These are phyloP conservation scores for Kwoniella sp. DNA, from an alignment of 768 basidiomycete species.

Conservation along the genomic window DNA sequence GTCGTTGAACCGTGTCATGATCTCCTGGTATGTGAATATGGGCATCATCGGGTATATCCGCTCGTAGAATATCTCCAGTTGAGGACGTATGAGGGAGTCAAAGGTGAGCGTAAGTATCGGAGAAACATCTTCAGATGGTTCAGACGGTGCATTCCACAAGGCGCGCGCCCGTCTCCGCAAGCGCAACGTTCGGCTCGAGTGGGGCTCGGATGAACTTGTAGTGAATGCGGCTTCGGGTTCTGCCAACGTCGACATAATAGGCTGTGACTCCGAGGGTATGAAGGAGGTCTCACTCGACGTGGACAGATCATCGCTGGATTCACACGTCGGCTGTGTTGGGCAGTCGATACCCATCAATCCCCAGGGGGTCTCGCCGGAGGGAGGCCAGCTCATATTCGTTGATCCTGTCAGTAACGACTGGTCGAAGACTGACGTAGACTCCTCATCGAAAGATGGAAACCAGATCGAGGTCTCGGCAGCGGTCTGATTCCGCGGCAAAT, in stretches of 20 bases:
- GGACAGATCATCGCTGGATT: neutral
- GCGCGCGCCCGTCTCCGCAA: neutral
- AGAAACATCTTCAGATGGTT: constrained; percentile 25
- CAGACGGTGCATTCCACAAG: constrained; percentile 14
- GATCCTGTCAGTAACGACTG: neutral
- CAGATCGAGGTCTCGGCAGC: neutral
- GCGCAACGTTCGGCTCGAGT: neutral
- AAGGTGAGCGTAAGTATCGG: constrained; percentile 35
- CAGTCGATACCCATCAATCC: neutral
- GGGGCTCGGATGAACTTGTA: neutral
- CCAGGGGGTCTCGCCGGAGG: neutral
- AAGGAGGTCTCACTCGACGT: neutral
- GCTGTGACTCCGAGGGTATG: neutral
- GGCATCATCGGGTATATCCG: constrained; percentile 46
- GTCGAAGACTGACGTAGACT: neutral
- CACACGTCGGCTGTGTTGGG: neutral
- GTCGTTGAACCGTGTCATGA: constrained; percentile 24
- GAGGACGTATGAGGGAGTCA: constrained; percentile 36
- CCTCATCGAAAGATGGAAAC: neutral
- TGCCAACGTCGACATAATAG: neutral
- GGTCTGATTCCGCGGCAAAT: neutral
- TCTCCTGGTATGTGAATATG: constrained; percentile 28
- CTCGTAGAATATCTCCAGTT: constrained; percentile 41
- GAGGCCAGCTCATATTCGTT: neutral
- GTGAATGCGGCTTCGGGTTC: neutral